Conservation (phyloP, 2,329 filamentous ascomycete species). For the Calonectria honghensis region DNA sequence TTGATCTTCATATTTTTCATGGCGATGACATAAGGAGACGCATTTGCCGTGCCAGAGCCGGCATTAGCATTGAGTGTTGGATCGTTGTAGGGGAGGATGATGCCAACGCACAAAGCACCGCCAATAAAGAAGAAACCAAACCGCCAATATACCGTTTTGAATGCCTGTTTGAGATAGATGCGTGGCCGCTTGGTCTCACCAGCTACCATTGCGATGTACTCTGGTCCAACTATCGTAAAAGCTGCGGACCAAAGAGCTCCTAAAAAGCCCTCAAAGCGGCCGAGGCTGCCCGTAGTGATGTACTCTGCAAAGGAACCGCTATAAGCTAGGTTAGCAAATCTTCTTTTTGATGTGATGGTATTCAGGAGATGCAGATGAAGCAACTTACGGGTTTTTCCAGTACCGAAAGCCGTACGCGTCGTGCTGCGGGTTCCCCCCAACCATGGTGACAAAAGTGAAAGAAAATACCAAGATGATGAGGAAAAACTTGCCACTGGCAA, state of each 20-base stretch:
- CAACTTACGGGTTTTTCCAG: constrained; percentile 33
- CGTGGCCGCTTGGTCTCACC: constrained; percentile 56
- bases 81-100: constrained; percentile 58
- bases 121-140: constrained; percentile 58
- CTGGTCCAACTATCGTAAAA: constrained; percentile 50
- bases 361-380: not conserved
- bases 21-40: constrained; percentile 74
- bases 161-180: constrained; percentile 53
- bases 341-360: not conserved
- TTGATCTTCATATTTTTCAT: constrained; percentile 27
- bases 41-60: constrained; percentile 63
- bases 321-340: not conserved
- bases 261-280: constrained; percentile 75
- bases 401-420: constrained; percentile 37
- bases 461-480: constrained; percentile 68
- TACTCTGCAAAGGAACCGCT: constrained; percentile 55
- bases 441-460: constrained; percentile 61
- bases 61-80: constrained; percentile 51
- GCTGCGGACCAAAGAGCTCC: constrained; percentile 40
- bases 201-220: constrained; percentile 50
- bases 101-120: constrained; percentile 58
- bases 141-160: constrained; percentile 54
- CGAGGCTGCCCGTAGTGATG: constrained; percentile 65
- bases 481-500: constrained; percentile 68
- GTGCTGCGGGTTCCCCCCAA: constrained; percentile 32